Evolutionary conservation across 805 yeast species (phyloP).

Genomic region (Pichia deserticola): DNA sequence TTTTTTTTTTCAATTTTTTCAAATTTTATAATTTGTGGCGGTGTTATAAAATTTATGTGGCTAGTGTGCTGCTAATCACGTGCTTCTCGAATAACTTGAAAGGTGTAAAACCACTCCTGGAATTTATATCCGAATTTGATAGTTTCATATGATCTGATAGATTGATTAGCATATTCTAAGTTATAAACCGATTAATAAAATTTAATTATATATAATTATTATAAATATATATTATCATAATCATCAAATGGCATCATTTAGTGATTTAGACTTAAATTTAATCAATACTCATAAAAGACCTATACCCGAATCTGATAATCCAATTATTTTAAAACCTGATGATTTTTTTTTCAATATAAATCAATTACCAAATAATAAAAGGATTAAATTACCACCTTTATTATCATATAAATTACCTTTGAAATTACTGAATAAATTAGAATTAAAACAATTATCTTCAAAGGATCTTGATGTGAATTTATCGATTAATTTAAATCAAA

Average conservation of each 20-base stretch:
- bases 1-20: too few species aligned
- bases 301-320: not conserved
- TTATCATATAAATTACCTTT: conserved; percentile 15
- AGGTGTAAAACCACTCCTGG: too few species aligned
- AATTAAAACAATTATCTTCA: conserved; percentile 14
- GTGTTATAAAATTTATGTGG: too few species aligned
- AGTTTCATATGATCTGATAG: too few species aligned
- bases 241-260: not conserved
- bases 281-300: not conserved
- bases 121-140: too few species aligned
- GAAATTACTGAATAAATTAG: conserved; percentile 8
- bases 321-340: not conserved
- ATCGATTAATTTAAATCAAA: not conserved
- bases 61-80: too few species aligned
- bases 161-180: too few species aligned
- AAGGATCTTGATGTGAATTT: conserved; percentile 11
- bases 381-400: conserved; percentile 14
- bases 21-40: too few species aligned
- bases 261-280: not conserved
- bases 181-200: too few species aligned
- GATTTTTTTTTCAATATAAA: not conserved
- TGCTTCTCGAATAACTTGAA: too few species aligned
- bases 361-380: not conserved
- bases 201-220: too few species aligned
- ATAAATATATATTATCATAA: too few species aligned